These are phyloP conservation scores for Meyerozyma athensensis DNA, from an alignment of 1,139 yeast species.

Conservation along the genomic window DNA sequence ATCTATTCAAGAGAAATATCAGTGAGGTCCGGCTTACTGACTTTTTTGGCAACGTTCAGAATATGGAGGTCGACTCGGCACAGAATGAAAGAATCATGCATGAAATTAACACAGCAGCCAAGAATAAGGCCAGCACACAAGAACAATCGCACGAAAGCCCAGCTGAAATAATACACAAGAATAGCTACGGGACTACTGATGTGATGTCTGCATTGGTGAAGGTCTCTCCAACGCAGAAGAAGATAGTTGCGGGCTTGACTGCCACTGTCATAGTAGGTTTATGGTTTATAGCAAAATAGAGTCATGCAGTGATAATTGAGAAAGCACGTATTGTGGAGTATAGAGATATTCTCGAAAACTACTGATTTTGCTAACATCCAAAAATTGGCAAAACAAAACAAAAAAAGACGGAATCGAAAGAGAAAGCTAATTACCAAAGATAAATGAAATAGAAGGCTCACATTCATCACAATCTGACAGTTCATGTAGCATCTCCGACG, in stretches of 20 bases:
- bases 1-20: slow-evolving; percentile 64
- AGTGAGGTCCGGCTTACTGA: slow-evolving; percentile 79
- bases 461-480: no score
- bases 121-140: slow-evolving; percentile 10
- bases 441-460: no score
- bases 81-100: slow-evolving; percentile 3
- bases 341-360: no score
- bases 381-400: no score
- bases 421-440: no score
- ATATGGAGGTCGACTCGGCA: slow-evolving; percentile 56
- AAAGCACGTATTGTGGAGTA: no score
- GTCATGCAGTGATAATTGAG: no score
- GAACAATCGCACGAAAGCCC: background rate
- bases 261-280: slow-evolving; percentile 16
- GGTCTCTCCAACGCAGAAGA: slow-evolving; percentile 10
- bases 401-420: no score
- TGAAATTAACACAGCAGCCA: slow-evolving; percentile 13
- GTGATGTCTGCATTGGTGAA: background rate
- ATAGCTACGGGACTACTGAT: background rate
- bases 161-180: background rate
- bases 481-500: no score
- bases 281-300: slow-evolving; percentile 15
- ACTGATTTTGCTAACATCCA: no score
- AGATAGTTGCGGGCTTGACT: slow-evolving; percentile 14
- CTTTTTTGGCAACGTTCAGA: slow-evolving; percentile 91